A percentile compares a stretch with the other conserved stretches of the same genome.
phyloP scores from a whole-genome alignment of 306 rosid species.

The Luffa aegyptiaca region DNA sequence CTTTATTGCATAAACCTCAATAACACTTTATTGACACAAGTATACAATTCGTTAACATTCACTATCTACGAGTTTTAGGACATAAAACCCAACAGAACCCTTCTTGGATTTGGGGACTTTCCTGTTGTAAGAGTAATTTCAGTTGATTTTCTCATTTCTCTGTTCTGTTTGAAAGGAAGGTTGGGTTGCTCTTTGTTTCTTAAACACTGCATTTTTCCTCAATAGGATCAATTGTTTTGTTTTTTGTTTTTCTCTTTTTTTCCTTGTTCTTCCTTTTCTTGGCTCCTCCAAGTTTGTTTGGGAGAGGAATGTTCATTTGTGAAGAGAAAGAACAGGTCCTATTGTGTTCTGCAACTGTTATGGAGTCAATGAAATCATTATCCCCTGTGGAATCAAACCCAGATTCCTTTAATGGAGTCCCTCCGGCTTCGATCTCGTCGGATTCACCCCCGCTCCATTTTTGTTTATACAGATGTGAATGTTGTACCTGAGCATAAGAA shows the following conservation, averaged over 20 bases:
- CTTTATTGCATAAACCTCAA: too few relatives aligned
- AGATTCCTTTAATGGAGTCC: conserved; percentile 40
- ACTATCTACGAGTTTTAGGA: too few relatives aligned
- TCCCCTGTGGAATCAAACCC: conserved; percentile 37
- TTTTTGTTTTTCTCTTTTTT: not conserved
- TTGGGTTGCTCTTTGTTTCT: not conserved
- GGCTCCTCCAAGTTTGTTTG: too few relatives aligned
- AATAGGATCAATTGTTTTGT: not conserved
- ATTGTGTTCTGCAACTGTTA: conserved; percentile 24
- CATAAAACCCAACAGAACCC: not conserved
- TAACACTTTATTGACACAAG: too few relatives aligned
- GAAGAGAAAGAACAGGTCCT: conserved; percentile 42
- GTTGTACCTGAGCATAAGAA: conserved; percentile 71
- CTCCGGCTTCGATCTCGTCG: conserved; percentile 8
- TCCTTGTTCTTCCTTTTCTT: conserved; percentile 6
- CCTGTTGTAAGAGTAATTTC: not conserved
- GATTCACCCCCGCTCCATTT: conserved; percentile 34
- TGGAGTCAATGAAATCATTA: conserved; percentile 27
- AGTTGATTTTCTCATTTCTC: not conserved
- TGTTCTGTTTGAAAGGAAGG: conserved; percentile 1
- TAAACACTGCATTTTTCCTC: not conserved
- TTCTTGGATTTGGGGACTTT: not conserved
- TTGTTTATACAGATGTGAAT: conserved; percentile 57
- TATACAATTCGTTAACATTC: too few relatives aligned
- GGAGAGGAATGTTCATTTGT: conserved; percentile 40